Evolutionary conservation across 2,329 filamentous ascomycete species (phyloP).

Genomic region (Tolypocladium endophyticum): DNA sequence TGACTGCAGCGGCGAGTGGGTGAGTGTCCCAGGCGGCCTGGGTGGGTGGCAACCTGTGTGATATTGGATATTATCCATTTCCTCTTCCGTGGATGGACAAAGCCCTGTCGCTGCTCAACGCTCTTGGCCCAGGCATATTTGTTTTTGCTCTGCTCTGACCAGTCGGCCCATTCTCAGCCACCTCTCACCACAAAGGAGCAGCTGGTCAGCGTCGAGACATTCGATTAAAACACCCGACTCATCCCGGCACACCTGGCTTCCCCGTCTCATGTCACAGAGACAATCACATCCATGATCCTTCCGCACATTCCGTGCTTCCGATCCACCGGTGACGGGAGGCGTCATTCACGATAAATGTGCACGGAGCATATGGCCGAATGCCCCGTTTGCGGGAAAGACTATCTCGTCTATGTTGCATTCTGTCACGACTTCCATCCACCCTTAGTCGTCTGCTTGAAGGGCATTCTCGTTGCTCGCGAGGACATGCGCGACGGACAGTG

Average conservation of each 20-base stretch:
- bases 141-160: background rate
- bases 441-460: slow-evolving; percentile 33
- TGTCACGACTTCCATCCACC: slow-evolving; percentile 41
- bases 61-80: background rate
- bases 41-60: background rate
- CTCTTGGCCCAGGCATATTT: background rate
- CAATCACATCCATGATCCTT: slow-evolving; percentile 1
- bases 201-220: background rate
- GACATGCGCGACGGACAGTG: slow-evolving; percentile 44
- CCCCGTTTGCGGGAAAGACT: slow-evolving; percentile 49
- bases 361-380: slow-evolving; percentile 45
- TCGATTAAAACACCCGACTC: background rate
- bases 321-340: slow-evolving; percentile 1
- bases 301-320: background rate
- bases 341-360: slow-evolving; percentile 42
- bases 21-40: background rate
- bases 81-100: background rate
- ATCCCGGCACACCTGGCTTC: background rate
- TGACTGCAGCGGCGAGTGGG: background rate
- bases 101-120: background rate
- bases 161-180: background rate
- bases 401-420: slow-evolving; percentile 48
- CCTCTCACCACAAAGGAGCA: background rate
- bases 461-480: slow-evolving; percentile 25
- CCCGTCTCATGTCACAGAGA: background rate